A percentile compares a stretch with the other conserved stretches of the same genome.
Conservation (phyloP, 1,284 basidiomycete species). For the Ustanciosporium gigantosporum region DNA sequence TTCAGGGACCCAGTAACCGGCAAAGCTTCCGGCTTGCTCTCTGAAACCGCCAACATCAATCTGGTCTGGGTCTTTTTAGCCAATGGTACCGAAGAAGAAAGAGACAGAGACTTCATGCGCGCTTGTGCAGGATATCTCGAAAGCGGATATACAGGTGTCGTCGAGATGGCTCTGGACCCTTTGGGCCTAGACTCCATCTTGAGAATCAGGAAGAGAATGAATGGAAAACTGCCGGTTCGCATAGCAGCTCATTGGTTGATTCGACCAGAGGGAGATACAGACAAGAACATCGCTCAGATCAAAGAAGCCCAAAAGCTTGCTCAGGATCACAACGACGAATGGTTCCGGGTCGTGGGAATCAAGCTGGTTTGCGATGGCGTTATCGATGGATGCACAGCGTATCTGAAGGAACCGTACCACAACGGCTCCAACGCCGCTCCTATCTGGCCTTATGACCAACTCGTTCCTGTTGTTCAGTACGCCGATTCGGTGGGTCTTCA, state of each 20-base stretch:
- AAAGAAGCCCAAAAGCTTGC: constrained; percentile 19
- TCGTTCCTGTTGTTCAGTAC: constrained; percentile 13
- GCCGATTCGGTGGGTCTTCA: constrained; percentile 35
- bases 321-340: constrained; percentile 27
- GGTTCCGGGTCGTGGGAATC: constrained; percentile 33
- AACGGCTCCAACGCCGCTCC: constrained; percentile 28
- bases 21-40: constrained; percentile 22
- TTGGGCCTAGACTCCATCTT: constrained; percentile 24
- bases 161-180: constrained; percentile 28
- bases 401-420: constrained; percentile 31
- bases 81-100: constrained; percentile 12
- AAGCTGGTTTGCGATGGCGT: constrained; percentile 39
- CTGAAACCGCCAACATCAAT: constrained; percentile 32
- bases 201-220: constrained; percentile 12
- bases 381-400: constrained; percentile 40
- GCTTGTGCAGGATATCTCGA: constrained; percentile 24
- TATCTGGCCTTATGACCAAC: constrained; percentile 26
- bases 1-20: constrained; percentile 20
- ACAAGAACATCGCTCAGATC: constrained; percentile 19
- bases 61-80: constrained; percentile 26
- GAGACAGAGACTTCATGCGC: constrained; percentile 15
- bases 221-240: constrained; percentile 22
- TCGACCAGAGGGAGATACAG: constrained; percentile 10
- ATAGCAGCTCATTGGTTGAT: constrained; percentile 36
- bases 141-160: constrained; percentile 30